Evolutionary conservation across 1,139 yeast genomes (phyloP), one percentile per base, ranked within the genome.

Genomic region (Sugiyamaella grinbergsii): DNA sequence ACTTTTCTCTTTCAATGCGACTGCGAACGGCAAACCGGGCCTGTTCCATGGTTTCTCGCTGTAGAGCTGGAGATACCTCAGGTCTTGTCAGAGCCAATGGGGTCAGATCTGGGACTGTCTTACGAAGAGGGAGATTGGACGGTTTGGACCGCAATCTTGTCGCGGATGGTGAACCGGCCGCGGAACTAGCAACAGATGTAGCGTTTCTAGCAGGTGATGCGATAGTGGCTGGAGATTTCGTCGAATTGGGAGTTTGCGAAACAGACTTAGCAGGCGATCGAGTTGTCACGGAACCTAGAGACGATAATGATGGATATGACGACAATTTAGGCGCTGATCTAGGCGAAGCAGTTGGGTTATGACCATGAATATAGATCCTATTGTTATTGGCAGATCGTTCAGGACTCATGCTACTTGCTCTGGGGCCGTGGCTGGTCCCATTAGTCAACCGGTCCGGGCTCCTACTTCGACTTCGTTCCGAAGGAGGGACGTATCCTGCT

Each of bases 1-100:
- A 24, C 42, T 50, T 52, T 46, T 64, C 68, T n/a, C 62, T 50
- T 22, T 61, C 65, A 29, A 64, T 52, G 15, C 66, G 54, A 29
- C 56, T 53, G 32, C 56, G 55, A 19, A 64, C 68, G 2, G 67
- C 66, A 23, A 59, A 53, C n/a, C 66, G 54, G 0, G 67, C 62
- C 44, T 63, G 66, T n/a, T 56, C 58, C 55, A 61, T 54, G 23
- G 62, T 54, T 41, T 61, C 65, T 19, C 53, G 41, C 33, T 46
- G 53, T 18, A 50, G 26, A 18, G 50, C 42, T 3, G 49, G 47
- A 15, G 53, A 34, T 7, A 45, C 29, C 5, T 19, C 31, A 20
- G 16, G 24, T 34, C 38, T 28, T 15, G 45, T 18, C 7, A 49
- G 42, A 5, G 49, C 33, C 22, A 34, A 24, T 3, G 49, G 50